A percentile compares a stretch with the other conserved stretches of the same genome.
Evolutionary conservation across 768 basidiomycete genomes (phyloP).

Genomic region (Lactarius hatsudake): DNA sequence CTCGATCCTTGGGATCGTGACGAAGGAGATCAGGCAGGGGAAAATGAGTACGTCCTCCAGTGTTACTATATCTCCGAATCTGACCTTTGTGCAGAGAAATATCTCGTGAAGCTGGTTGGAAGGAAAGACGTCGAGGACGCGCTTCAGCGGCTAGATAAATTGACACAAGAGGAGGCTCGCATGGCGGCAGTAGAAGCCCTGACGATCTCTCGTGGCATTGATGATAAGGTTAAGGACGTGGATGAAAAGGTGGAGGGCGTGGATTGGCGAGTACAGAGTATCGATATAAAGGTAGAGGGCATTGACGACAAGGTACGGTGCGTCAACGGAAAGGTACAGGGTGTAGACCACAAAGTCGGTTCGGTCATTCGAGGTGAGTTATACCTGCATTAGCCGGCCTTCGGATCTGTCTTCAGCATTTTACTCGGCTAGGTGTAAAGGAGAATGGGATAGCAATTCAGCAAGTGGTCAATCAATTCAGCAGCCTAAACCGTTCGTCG

Average conservation of each 20-base stretch:
- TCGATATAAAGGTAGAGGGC: too few species aligned
- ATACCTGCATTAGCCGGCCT: not conserved
- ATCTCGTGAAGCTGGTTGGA: not conserved
- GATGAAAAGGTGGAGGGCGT: not conserved
- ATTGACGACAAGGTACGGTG: not conserved
- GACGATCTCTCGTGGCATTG: not conserved
- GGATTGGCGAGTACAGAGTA: not conserved
- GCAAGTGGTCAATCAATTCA: not conserved
- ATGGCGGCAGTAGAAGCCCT: not conserved
- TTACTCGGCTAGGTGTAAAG: not conserved
- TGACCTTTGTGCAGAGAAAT: not conserved
- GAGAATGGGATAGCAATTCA: not conserved
- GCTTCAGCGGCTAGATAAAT: not conserved
- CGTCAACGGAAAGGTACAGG: not conserved
- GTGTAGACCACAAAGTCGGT: not conserved
- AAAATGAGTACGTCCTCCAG: not conserved
- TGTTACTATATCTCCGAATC: not conserved
- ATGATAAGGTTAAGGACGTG: not conserved
- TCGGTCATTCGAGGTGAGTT: not conserved
- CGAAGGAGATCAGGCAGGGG: not conserved
- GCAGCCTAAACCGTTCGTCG: not conserved
- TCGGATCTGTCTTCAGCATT: not conserved
- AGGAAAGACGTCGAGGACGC: not conserved
- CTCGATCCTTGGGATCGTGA: not conserved
- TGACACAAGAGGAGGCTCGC: not conserved